phyloP scores from a whole-genome alignment of 2,329 filamentous ascomycete genomes.

The Rutstroemia sp. region DNA sequence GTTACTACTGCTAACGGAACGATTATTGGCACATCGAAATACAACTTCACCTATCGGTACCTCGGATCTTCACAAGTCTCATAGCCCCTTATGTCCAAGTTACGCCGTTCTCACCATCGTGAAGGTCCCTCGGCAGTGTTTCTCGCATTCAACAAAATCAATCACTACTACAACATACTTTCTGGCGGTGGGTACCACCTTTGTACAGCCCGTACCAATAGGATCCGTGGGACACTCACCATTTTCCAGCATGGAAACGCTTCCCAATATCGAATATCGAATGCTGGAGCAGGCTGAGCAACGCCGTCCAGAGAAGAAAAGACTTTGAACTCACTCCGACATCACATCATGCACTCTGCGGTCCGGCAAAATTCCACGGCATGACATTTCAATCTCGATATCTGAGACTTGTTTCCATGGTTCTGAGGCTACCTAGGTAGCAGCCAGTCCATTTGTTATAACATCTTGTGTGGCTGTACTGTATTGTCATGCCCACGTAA shows the following conservation, averaged over 20 bases:
- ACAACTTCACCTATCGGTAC: background rate
- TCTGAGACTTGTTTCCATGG: constrained; percentile 12
- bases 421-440: background rate
- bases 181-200: background rate
- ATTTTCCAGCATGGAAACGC: constrained; percentile 2
- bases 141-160: background rate
- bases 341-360: constrained; percentile 16
- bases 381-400: constrained; percentile 6
- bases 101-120: constrained; percentile 1
- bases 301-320: background rate
- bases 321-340: constrained; percentile 7
- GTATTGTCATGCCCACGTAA: constrained; percentile 8
- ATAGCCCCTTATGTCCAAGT: background rate
- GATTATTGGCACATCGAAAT: constrained; percentile 3
- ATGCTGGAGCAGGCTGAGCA: constrained; percentile 8
- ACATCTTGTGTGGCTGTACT: constrained; percentile 18
- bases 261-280: constrained; percentile 1
- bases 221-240: background rate
- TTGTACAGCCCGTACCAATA: background rate
- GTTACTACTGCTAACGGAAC: constrained; percentile 1
- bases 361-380: constrained; percentile 21
- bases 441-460: constrained; percentile 12
- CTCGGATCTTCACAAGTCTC: constrained; percentile 3
- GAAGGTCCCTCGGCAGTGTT: background rate
- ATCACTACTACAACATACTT: constrained; percentile 1